Base-by-base conservation (phyloP, 2,329 filamentous ascomycete species). In the Bisporella sp. region DNA sequence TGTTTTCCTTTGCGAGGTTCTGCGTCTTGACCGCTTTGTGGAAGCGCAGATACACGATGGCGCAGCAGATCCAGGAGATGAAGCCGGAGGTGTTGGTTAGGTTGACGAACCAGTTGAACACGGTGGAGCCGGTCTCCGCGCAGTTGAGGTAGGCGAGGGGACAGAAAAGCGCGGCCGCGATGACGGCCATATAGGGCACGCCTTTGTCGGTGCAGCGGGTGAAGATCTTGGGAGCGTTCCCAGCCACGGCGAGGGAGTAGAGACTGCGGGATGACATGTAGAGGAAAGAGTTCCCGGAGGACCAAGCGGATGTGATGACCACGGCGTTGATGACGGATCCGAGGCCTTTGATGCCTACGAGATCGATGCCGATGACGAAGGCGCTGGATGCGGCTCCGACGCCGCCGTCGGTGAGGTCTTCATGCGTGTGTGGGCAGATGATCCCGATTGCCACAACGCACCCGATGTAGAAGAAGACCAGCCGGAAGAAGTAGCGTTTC, bases 401-500 rank as follows among this genome's bases (percentile, higher is more conserved):
- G 11, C 56, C 45, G 21, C 79, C 78, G 12, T 69, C 66, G 11
- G 75, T 77, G 35, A 84, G 69, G 2, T 67, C 67, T 1, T 64
- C 53, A 50, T 79, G 73, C 53, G 79, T 67, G 31, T 72, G 79
- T 0, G 77, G 77, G 54, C 76, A 77, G 48, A 80, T 80, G 32
- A 84, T 73, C 35, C 78, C 76, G 47, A 84, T 82, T n/a, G 77
- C 75, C 2, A 84, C 66, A 1, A 79, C 74, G 3, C 71, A 73
- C 5, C 76, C 65, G 47, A 83, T 69, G 61, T 82, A 83, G 69
- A 84, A 82, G 63, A 82, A 71, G 11, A 82, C 66, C n/a, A 84
- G 69, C 9, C 81, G 79, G 62, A 75, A 81, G 64, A 83, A 79
- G 63, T 78, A 81, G 6, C 76, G 72, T n/a, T 75, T 72, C 0